Conservation (phyloP, 441 rosid genomes). For the Pelargonium exstipulatum region DNA sequence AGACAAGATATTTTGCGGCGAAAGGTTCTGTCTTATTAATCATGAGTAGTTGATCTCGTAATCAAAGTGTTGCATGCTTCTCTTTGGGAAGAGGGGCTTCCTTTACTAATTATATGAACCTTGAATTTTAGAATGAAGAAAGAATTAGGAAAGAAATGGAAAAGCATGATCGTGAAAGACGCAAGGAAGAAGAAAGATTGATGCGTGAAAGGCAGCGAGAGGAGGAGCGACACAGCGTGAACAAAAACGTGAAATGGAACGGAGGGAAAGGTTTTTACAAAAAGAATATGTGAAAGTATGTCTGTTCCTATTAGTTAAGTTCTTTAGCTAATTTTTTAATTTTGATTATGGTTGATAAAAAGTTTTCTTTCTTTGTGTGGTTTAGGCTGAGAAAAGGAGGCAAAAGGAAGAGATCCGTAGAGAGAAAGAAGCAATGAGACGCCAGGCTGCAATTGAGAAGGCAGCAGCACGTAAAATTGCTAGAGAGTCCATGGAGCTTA, state of each 20-base stretch:
- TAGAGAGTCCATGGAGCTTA: constrained; percentile 73
- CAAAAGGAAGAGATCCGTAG: constrained; percentile 81
- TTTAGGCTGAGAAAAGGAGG: constrained; percentile 75
- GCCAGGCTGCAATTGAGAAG: constrained; percentile 83
- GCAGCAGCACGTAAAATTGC: constrained; percentile 88
- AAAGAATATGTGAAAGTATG: constrained; percentile 67
- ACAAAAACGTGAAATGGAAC: constrained; percentile 78
- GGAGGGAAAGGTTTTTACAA: constrained; percentile 77
- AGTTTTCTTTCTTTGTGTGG: background rate
- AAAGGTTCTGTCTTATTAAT: constrained; percentile 45
- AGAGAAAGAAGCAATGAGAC: constrained; percentile 75
- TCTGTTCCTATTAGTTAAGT: constrained; percentile 26
- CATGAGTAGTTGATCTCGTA: background rate
- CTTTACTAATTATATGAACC: constrained; percentile 21
- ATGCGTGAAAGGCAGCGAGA: constrained; percentile 89
- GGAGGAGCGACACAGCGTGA: constrained; percentile 79
- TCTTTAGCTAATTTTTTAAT: constrained; percentile 9
- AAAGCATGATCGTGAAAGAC: constrained; percentile 85
- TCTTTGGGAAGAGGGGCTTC: constrained; percentile 15
- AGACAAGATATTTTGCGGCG: constrained; percentile 76
- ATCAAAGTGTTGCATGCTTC: background rate
- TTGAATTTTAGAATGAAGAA: constrained; percentile 59
- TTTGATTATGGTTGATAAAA: constrained; percentile 6
- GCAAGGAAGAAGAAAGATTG: constrained; percentile 83
- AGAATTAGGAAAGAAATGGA: constrained; percentile 83